Evolutionary conservation across 805 yeast genomes (phyloP).

Genomic region (Candida suzukii): DNA sequence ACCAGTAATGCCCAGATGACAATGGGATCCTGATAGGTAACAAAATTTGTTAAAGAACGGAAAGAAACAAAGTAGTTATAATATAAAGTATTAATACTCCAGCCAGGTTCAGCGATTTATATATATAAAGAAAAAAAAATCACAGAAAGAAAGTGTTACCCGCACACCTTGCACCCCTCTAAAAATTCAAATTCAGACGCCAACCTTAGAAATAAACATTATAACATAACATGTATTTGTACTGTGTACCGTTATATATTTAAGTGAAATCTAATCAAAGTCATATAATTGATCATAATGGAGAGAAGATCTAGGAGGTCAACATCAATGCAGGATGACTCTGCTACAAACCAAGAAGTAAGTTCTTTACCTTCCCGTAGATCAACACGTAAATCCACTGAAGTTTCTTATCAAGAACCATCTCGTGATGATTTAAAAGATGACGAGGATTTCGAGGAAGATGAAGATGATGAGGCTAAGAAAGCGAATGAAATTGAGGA

Average conservation of each 20-base stretch:
- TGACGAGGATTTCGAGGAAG: constrained; percentile 15
- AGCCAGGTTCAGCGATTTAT: too few relatives aligned
- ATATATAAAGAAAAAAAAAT: too few relatives aligned
- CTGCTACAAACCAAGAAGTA: too few relatives aligned
- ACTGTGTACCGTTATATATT: too few relatives aligned
- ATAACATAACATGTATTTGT: too few relatives aligned
- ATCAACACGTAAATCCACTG: background rate
- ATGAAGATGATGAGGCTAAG: constrained; percentile 15
- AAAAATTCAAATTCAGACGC: too few relatives aligned
- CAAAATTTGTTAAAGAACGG: constrained; percentile 2
- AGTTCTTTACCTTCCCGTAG: background rate
- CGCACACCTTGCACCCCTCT: too few relatives aligned
- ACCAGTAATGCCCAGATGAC: background rate
- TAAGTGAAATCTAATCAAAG: too few relatives aligned
- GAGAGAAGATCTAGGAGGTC: constrained; percentile 1
- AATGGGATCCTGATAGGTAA: constrained; percentile 1
- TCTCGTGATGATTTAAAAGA: constrained; percentile 6
- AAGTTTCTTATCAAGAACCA: background rate
- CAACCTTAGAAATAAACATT: too few relatives aligned
- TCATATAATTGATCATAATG: background rate
- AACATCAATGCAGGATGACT: background rate
- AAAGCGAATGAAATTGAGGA: constrained; percentile 12
- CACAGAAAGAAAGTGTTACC: too few relatives aligned
- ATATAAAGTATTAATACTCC: background rate
- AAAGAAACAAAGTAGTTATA: background rate